phyloP scores from a whole-genome alignment of 1,139 yeast species.

The Saccharomyces hybrid region DNA sequence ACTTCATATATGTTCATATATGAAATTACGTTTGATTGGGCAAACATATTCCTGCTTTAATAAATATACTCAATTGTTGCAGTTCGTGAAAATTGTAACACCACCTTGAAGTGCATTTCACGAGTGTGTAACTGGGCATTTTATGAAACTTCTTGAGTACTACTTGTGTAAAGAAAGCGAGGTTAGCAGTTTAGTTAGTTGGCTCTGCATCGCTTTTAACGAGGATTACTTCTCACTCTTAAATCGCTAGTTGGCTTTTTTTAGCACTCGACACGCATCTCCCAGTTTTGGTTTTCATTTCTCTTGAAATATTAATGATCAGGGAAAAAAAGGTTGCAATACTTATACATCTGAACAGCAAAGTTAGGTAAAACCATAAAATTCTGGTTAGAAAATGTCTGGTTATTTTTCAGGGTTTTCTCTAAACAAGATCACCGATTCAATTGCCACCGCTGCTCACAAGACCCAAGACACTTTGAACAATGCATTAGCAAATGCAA shows the following conservation, averaged over 20 bases:
- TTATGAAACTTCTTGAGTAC: background rate
- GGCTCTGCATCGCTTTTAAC: background rate
- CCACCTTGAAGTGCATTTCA: background rate
- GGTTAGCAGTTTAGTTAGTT: background rate
- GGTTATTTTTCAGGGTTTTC: conserved; percentile 20
- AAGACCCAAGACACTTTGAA: conserved; percentile 24
- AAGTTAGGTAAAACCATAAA: background rate
- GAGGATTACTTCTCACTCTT: background rate
- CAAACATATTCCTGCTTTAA: background rate
- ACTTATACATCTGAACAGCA: background rate
- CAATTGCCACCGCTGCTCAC: conserved; percentile 25
- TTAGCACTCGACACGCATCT: background rate
- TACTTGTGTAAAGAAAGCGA: background rate
- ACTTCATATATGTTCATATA: background rate
- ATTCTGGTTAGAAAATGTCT: conserved; percentile 15
- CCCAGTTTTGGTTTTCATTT: background rate
- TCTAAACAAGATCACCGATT: conserved; percentile 23
- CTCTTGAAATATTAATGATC: background rate
- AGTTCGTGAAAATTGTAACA: background rate
- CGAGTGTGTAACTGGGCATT: background rate
- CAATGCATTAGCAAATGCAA: conserved; percentile 22
- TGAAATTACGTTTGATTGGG: background rate
- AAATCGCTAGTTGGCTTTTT: background rate
- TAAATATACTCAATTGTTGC: background rate
- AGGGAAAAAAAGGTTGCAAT: background rate